Evolutionary conservation across 305 asterid species (phyloP).

Genomic region (Caryopteris hybrid): DNA sequence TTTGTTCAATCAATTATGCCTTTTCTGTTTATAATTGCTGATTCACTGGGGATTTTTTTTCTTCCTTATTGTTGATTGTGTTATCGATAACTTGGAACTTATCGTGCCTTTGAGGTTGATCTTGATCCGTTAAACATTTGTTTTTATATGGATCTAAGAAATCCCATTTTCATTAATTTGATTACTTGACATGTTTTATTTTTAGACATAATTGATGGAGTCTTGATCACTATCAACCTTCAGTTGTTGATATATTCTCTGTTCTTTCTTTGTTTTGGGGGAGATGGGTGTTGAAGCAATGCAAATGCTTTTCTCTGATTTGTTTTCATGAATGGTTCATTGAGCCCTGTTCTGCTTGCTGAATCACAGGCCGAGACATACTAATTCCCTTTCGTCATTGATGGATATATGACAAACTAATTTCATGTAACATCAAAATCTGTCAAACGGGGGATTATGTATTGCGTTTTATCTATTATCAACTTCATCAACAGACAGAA

Average conservation of each 20-base stretch:
- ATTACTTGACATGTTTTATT: neutral
- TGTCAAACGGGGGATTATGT: too few relatives aligned
- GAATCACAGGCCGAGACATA: neutral
- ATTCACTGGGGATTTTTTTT: neutral
- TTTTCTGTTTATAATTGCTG: neutral
- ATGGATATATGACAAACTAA: neutral
- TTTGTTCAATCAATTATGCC: neutral
- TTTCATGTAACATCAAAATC: neutral
- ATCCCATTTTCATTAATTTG: constrained; percentile 12
- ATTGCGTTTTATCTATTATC: too few relatives aligned
- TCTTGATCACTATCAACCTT: neutral
- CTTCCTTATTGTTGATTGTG: neutral
- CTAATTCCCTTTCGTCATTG: neutral
- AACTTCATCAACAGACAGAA: neutral
- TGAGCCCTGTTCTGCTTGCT: neutral
- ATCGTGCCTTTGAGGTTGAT: neutral
- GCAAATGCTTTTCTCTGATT: neutral
- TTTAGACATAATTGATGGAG: neutral
- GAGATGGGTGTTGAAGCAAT: neutral
- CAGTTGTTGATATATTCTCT: neutral
- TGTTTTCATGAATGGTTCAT: neutral
- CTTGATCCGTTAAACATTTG: neutral
- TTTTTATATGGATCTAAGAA: constrained; percentile 17
- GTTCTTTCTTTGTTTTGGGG: neutral
- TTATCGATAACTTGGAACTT: neutral